Evolutionary conservation across 2,329 filamentous ascomycete species (phyloP).

Genomic region (Salinomyces thailandicus): DNA sequence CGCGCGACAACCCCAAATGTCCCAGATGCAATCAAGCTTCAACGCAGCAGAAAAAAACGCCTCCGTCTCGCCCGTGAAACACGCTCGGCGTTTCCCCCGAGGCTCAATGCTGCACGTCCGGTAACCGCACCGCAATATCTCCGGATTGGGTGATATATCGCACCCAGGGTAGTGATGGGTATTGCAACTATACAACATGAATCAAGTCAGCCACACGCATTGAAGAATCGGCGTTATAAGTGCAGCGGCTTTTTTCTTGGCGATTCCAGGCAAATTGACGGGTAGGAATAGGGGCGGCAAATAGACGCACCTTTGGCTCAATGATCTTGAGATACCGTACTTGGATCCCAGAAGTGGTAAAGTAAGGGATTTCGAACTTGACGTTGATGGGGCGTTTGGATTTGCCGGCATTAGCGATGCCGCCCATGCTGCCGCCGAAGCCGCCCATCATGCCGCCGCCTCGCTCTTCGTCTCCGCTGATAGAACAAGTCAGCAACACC

Average conservation of each 20-base stretch:
- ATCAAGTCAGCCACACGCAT: too few relatives aligned
- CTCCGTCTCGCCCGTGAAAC: too few relatives aligned
- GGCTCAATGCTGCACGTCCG: slow-evolving; percentile 46
- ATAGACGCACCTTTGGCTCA: slow-evolving; percentile 73
- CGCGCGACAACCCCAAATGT: too few relatives aligned
- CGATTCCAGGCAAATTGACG: background rate
- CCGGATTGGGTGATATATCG: slow-evolving; percentile 97
- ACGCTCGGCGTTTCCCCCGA: too few relatives aligned
- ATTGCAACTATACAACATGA: slow-evolving; percentile 80
- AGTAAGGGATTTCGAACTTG: slow-evolving; percentile 99
- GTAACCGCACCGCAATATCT: slow-evolving; percentile 87
- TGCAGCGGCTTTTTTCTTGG: background rate
- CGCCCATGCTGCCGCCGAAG: slow-evolving; percentile 94
- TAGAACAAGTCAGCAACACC: background rate
- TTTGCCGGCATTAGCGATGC: slow-evolving; percentile 74
- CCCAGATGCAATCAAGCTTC: too few relatives aligned
- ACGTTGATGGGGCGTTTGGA: slow-evolving; percentile 95
- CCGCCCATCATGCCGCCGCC: slow-evolving; percentile 96
- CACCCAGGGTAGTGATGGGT: slow-evolving; percentile 93
- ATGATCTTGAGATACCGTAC: slow-evolving; percentile 98
- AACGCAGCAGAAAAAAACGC: too few relatives aligned
- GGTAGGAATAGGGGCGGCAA: background rate
- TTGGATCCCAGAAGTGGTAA: slow-evolving; percentile 98
- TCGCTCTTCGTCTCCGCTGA: slow-evolving; percentile 76
- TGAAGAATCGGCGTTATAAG: slow-evolving; percentile 9